A percentile compares a stretch with the other conserved stretches of the same genome.
Conservation (phyloP, 441 rosid genomes). For the Syzygium malaccense region DNA sequence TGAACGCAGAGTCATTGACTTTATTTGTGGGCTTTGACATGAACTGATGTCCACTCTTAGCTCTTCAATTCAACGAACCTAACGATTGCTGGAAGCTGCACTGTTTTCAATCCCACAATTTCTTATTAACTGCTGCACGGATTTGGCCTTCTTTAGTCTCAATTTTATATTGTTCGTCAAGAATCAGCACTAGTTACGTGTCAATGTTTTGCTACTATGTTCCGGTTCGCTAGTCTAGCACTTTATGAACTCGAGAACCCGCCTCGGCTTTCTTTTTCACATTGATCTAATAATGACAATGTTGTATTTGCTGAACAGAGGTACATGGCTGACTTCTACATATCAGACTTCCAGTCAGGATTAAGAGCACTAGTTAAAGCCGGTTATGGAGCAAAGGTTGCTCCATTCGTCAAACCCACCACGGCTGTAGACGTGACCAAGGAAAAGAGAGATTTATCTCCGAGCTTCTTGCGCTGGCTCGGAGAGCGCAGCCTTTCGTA, state of each 20-base stretch:
- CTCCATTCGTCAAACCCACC: conserved; percentile 73
- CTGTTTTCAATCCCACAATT: not conserved
- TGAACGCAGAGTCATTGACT: not conserved
- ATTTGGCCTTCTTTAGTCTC: not conserved
- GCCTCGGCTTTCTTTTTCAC: not conserved
- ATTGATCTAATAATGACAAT: not conserved
- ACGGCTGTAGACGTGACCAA: conserved; percentile 61
- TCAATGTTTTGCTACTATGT: not conserved
- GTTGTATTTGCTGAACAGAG: conserved; percentile 42
- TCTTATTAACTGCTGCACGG: not conserved
- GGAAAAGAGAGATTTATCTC: conserved; percentile 58
- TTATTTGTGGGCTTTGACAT: not conserved
- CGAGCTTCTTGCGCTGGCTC: conserved; percentile 74
- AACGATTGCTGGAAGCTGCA: not conserved
- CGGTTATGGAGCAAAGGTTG: conserved; percentile 88
- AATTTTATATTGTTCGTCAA: not conserved
- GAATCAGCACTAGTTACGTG: not conserved
- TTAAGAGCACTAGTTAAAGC: conserved; percentile 87
- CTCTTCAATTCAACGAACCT: not conserved
- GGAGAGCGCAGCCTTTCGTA: conserved; percentile 70
- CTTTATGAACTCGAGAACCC: not conserved
- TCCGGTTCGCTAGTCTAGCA: not conserved
- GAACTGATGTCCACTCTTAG: not conserved
- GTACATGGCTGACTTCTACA: conserved; percentile 82
- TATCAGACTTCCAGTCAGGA: conserved; percentile 94